Evolutionary conservation across 495 filamentous ascomycete genomes (phyloP).

Genomic region (Lasiosphaeria miniovina): DNA sequence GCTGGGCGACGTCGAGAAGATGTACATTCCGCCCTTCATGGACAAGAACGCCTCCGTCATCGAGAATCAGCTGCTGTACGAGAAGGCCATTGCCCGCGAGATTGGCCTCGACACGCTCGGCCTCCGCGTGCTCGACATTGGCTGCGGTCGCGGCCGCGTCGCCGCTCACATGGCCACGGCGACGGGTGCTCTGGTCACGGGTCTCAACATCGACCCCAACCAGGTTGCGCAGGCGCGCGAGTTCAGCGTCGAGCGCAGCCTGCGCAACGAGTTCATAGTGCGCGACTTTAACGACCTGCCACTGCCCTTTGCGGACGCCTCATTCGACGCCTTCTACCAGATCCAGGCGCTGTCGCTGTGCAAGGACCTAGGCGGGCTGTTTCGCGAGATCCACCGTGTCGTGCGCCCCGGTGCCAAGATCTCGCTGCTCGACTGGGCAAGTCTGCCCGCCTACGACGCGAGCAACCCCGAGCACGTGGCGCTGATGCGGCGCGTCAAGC

Average conservation of each 20-base stretch:
- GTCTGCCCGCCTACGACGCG: constrained; percentile 53
- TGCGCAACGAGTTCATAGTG: constrained; percentile 52
- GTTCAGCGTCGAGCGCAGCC: constrained; percentile 49
- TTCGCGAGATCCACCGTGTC: constrained; percentile 54
- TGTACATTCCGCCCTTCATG: constrained; percentile 66
- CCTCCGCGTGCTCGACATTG: constrained; percentile 55
- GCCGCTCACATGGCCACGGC: constrained; percentile 58
- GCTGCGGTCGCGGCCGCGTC: constrained; percentile 59
- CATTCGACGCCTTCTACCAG: constrained; percentile 63
- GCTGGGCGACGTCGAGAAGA: constrained; percentile 65
- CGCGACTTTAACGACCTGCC: constrained; percentile 59
- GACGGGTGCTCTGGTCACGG: constrained; percentile 54
- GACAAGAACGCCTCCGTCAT: constrained; percentile 53
- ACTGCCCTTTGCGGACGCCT: constrained; percentile 53
- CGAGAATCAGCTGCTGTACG: constrained; percentile 56
- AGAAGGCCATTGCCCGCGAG: constrained; percentile 53
- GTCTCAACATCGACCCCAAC: constrained; percentile 61
- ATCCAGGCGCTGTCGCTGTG: constrained; percentile 62
- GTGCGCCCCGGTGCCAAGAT: constrained; percentile 57
- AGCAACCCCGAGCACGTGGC: constrained; percentile 52
- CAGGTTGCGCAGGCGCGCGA: constrained; percentile 55
- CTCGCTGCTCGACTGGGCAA: constrained; percentile 59
- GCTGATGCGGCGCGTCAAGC: constrained; percentile 61
- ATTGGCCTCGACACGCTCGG: constrained; percentile 48
- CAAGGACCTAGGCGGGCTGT: constrained; percentile 52